These are phyloP conservation scores for Brachypodium distachyon DNA, from an alignment of 202 grass and related monocot genomes.

Conservation along the genomic window DNA sequence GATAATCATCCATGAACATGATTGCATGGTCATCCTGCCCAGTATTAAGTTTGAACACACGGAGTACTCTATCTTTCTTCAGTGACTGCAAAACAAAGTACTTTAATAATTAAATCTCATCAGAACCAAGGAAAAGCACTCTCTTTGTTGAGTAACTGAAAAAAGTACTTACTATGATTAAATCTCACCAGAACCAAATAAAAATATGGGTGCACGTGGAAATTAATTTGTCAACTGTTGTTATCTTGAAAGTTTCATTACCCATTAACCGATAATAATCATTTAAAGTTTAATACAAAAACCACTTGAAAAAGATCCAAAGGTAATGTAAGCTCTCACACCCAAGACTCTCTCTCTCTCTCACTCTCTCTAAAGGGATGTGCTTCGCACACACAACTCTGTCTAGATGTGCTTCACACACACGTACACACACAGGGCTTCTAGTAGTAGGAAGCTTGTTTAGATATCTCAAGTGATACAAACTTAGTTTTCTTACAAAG, in stretches of 20 bases:
- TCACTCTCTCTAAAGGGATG: too few relatives aligned
- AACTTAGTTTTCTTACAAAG: too few relatives aligned
- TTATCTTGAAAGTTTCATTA: not conserved
- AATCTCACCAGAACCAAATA: not conserved
- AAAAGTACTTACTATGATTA: not conserved
- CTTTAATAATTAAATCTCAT: not conserved
- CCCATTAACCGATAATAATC: not conserved
- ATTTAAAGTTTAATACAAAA: not conserved
- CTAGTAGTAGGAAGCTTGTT: too few relatives aligned
- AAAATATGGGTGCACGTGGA: not conserved
- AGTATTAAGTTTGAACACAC: conserved; percentile 81
- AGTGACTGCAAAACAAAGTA: conserved; percentile 39
- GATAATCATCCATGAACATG: conserved; percentile 88
- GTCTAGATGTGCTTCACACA: too few relatives aligned
- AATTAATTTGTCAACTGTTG: not conserved
- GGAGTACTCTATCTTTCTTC: conserved; percentile 63
- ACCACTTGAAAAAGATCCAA: not conserved
- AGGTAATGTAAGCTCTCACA: too few relatives aligned
- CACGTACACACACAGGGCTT: too few relatives aligned
- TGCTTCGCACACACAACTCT: too few relatives aligned
- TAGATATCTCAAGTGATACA: too few relatives aligned
- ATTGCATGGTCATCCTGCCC: conserved; percentile 91
- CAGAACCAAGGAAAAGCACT: not conserved
- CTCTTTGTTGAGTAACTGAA: conserved; percentile 57
- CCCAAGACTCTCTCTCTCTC: too few relatives aligned